Base-by-base conservation (phyloP, 495 filamentous ascomycete species). In the Jackrogersella minutella region DNA sequence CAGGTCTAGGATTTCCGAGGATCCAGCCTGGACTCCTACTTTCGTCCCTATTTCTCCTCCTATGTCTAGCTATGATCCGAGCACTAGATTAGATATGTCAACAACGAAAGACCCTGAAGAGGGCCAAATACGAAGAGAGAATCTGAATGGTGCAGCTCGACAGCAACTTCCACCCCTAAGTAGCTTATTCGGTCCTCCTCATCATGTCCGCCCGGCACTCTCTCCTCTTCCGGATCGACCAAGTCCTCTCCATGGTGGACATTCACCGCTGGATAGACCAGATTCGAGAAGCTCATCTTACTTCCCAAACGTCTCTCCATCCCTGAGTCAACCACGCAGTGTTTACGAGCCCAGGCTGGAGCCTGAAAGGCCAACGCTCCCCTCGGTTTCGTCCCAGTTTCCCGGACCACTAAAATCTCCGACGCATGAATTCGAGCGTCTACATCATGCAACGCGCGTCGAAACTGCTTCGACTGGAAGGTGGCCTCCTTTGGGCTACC, bases 141-240 rank as follows among this genome's bases (percentile, higher is more conserved):
- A 57, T 43, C 44, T 36, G 19, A 58, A 60, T 19, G 44, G 64
- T 61, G 71, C 77, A 34, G 57, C 77, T 33, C 73, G 81, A 50
- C 79, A 83, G 56, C 79, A 83, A 68, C 77, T 86, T 39, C 84
- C 84, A 0, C 76, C 84, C 17, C 54, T 86, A 56, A 86, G 82
- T 62, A 85, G 83, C 58, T 71, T 86, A 8, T 84, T 86, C 73
- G 81, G 78, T 1, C 75, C 78, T n/a, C 64, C 78, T 6, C 70
- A 78, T 17, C 70, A 74, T 16, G 64, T 72, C 39, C 76, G 77
- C 17, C 74, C 80, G 11, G 56, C 76, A 41, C 78, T 77, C 56
- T 82, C 81, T 33, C 75, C 81, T 54, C 72, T 75, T 22, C 78
- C 77, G 11, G 82, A 84, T 34, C 77, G 79, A 43, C 76, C 75